Conservation (phyloP, 78 protist species). For the Dictyostelium intermedium region DNA sequence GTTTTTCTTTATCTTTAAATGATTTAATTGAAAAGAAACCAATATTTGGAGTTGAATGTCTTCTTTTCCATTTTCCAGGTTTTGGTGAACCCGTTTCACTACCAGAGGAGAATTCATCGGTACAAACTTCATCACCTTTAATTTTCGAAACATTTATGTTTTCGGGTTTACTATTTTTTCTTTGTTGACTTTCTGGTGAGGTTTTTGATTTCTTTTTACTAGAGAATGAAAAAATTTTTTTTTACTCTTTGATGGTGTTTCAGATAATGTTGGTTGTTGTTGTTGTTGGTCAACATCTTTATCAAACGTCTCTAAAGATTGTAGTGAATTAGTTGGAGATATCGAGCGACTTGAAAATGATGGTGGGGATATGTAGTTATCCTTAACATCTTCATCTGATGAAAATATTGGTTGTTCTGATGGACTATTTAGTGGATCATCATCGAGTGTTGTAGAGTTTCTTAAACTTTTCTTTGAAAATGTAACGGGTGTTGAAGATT, state of each 20-base stretch:
- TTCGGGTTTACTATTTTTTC: slow-evolving; percentile 4
- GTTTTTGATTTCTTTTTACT: neutral
- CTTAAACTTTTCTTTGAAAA: neutral
- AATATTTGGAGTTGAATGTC: slow-evolving; percentile 59
- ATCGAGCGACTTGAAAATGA: neutral
- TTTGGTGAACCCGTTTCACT: neutral
- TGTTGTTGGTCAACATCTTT: neutral
- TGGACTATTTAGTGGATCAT: neutral
- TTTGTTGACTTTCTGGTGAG: neutral
- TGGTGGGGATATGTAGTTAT: neutral
- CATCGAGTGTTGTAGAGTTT: neutral
- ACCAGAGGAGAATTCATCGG: neutral
- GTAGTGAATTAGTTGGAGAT: neutral
- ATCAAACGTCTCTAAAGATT: neutral
- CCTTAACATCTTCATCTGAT: neutral
- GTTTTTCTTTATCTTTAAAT: slow-evolving; percentile 11
- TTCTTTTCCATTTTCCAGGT: slow-evolving; percentile 9
- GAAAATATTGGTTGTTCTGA: slow-evolving; percentile 1
- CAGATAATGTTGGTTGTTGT: neutral
- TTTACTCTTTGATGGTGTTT: slow-evolving; percentile 9
- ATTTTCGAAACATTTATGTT: neutral
- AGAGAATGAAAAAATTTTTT: neutral
- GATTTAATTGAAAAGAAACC: slow-evolving; percentile 19
- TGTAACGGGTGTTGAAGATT: neutral
- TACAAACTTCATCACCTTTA: neutral